Percentiles rank a stretch among this genome's conserved stretches.
phyloP scores from a whole-genome alignment of 441 rosid species.

The Brassica hybrid region DNA sequence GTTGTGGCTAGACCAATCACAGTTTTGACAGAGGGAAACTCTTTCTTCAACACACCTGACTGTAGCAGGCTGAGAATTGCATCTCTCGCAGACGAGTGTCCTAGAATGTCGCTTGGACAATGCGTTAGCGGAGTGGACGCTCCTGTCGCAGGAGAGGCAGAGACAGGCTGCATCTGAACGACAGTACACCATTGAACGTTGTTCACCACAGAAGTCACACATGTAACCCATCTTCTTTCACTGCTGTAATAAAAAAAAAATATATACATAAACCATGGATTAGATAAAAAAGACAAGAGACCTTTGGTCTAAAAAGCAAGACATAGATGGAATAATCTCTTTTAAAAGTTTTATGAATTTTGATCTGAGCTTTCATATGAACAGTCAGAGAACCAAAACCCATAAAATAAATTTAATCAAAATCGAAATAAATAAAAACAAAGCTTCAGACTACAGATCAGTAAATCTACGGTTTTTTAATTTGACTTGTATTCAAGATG shows the following conservation, averaged over 20 bases:
- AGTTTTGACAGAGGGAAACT: conserved; percentile 90
- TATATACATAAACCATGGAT: too few species aligned
- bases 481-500: conserved; percentile 21
- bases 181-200: conserved; percentile 90
- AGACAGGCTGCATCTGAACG: conserved; percentile 93
- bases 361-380: not conserved
- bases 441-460: conserved; percentile 32
- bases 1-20: conserved; percentile 91
- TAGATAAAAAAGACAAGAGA: conserved; percentile 13
- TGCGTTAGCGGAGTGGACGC: conserved; percentile 95
- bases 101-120: conserved; percentile 92
- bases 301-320: conserved; percentile 35
- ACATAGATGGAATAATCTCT: conserved; percentile 40
- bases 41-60: conserved; percentile 84
- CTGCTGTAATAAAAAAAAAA: conserved; percentile 1
- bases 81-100: conserved; percentile 86
- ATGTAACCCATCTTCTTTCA: conserved; percentile 70
- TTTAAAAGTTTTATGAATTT: not conserved
- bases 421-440: not conserved
- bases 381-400: conserved; percentile 20
- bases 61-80: conserved; percentile 81
- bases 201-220: conserved; percentile 95
- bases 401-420: not conserved
- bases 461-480: conserved; percentile 22
- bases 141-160: conserved; percentile 92